Evolutionary conservation across 495 filamentous ascomycete genomes (phyloP), one percentile per base, ranked within the genome.

Genomic region (Penicillium soppii): DNA sequence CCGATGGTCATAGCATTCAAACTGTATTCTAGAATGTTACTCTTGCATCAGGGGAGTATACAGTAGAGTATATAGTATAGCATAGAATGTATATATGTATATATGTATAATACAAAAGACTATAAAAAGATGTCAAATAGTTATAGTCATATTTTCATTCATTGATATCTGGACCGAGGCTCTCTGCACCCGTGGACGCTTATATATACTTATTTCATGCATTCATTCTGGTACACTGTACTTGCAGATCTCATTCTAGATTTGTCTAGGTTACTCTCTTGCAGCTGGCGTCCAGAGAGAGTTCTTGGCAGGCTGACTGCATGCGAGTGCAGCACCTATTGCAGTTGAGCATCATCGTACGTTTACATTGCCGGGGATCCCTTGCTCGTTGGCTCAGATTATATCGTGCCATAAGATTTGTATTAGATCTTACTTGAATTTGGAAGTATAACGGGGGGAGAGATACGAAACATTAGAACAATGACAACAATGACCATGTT

Each of bases 1-100:
- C 65, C 55, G 57, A 57, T 32, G 57, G 56, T 59, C 53, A 49
- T 45, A 56, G 53, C 49, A 53, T 49, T 46, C 43, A 49, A 51
- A 42, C 29, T 43, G 43, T 35, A 52, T 42, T 37, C 30, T 40
- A 19, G 44, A 29, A 53, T 56, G 40, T 47, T 36, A 60, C 36
- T 38, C 47, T 36, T 49, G 45, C 41, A 36, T 51, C 32, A n/a
- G n/a, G n/a, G n/a, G n/a, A n/a, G n/a, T n/a, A n/a, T n/a, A n/a
- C n/a, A n/a, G n/a, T n/a, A n/a, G n/a, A n/a, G n/a, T n/a, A n/a
- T n/a, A n/a, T 37, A 37, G 42, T 27, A 27, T 27, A 27, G 9
- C n/a, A n/a, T n/a, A n/a, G n/a, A n/a, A n/a, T n/a, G n/a, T n/a
- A n/a, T n/a, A n/a, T n/a, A n/a, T n/a, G n/a, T n/a, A n/a, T 7